A percentile compares a stretch with the other conserved stretches of the same genome.
These are phyloP conservation scores for Dryas integrifolia DNA, from an alignment of 331 rosid species.

Conservation along the genomic window DNA sequence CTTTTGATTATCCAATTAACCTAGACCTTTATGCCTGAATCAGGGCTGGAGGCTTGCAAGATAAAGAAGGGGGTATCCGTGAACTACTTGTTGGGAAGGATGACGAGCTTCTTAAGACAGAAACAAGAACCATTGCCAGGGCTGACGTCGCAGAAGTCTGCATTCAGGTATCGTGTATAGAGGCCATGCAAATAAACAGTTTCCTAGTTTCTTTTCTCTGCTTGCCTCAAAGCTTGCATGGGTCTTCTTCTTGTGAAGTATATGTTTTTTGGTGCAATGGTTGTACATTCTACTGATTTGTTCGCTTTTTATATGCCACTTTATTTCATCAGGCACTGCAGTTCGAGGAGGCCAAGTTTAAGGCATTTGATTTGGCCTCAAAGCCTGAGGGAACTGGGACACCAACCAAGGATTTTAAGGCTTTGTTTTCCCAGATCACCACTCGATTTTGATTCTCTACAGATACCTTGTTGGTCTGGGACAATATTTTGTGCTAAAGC, in stretches of 20 bases:
- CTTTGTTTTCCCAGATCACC: slow-evolving; percentile 67
- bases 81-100: slow-evolving; percentile 76
- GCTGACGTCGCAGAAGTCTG: slow-evolving; percentile 89
- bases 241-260: background rate
- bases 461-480: background rate
- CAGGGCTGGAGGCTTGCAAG: slow-evolving; percentile 96
- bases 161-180: slow-evolving; percentile 57
- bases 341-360: slow-evolving; percentile 69
- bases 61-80: slow-evolving; percentile 68
- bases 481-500: background rate
- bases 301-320: background rate
- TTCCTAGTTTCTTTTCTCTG: background rate
- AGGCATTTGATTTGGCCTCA: slow-evolving; percentile 78
- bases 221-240: background rate
- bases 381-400: slow-evolving; percentile 76
- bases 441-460: slow-evolving; percentile 43
- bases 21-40: slow-evolving; percentile 7
- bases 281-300: background rate
- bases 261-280: background rate
- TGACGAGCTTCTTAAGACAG: slow-evolving; percentile 79
- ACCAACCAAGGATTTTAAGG: slow-evolving; percentile 75
- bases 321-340: slow-evolving; percentile 56
- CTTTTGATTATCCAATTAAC: background rate
- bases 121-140: slow-evolving; percentile 70
- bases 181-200: background rate